phyloP scores from a whole-genome alignment of 2,329 filamentous ascomycete genomes.

The Cryphonectria carpinicola region DNA sequence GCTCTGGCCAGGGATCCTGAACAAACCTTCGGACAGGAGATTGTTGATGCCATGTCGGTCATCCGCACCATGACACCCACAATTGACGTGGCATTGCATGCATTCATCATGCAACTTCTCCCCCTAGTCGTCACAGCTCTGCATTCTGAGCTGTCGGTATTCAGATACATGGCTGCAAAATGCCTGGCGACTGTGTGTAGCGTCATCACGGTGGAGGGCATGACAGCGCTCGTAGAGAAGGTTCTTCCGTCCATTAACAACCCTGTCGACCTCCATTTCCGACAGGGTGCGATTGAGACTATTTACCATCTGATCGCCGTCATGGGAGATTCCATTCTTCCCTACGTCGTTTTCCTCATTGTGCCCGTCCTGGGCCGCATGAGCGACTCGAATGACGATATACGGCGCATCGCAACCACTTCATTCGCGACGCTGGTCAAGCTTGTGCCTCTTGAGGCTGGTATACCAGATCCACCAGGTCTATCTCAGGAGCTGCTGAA shows the following conservation, averaged over 20 bases:
- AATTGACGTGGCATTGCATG: conserved; percentile 72
- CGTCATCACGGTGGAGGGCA: conserved; percentile 90
- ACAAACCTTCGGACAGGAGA: conserved; percentile 81
- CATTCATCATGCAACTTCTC: conserved; percentile 81
- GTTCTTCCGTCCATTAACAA: conserved; percentile 93
- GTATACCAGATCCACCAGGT: conserved; percentile 94
- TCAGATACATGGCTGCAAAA: conserved; percentile 95
- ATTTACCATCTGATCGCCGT: conserved; percentile 97
- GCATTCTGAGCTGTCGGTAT: conserved; percentile 85
- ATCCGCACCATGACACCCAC: conserved; percentile 93
- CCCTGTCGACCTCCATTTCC: conserved; percentile 81
- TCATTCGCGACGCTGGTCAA: conserved; percentile 97
- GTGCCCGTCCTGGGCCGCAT: conserved; percentile 95
- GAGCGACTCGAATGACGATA: conserved; percentile 97
- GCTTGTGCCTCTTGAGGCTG: conserved; percentile 92
- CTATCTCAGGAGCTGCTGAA: conserved; percentile 85
- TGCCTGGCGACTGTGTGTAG: conserved; percentile 97
- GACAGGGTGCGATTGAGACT: conserved; percentile 92
- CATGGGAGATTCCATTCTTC: conserved; percentile 94
- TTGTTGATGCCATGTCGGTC: conserved; percentile 92
- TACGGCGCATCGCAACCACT: conserved; percentile 91
- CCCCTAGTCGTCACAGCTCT: conserved; percentile 86
- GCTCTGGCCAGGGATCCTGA: conserved; percentile 73
- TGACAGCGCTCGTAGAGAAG: conserved; percentile 93
- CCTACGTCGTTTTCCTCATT: conserved; percentile 98